Base-by-base conservation (phyloP, 768 basidiomycete genomes). In the Candolleomyces eurysporus region DNA sequence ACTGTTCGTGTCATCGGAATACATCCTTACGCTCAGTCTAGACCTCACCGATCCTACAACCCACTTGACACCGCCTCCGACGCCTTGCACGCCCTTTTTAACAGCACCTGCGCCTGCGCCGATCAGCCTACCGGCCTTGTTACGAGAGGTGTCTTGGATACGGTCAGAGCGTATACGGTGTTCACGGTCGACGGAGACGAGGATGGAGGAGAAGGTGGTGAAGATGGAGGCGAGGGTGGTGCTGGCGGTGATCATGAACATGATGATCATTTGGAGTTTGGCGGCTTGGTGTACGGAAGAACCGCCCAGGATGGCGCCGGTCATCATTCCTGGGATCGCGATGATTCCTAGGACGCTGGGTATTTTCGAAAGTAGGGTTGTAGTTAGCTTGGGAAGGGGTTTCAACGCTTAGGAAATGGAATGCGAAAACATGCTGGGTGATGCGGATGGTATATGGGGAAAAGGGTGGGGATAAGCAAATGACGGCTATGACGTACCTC, bases 301-400 rank as follows among this genome's bases (percentile, higher is more conserved):
- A 0, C 93, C 94, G 13, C 91, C 94, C 13, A 95, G 85, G 62
- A 96, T 89, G 5, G 94, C 91, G 65, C 94, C 94, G 0, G 91
- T 92, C 91, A 95, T 93, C 91, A 92, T 94, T 1, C 92, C 92
- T 0, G 90, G 89, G 59, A 90, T 91, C n/a, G 89, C 76, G 58
- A 91, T 89, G 60, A 90, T 87, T 6, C 90, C 89, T 8, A 89
- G 77, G 50, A 91, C 87, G 67, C 89, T 91, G 58, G 5, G 5
- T 36, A 11, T 26, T 26, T 26, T 26, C 26, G 6, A 50, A 30
- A 50, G 26, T 11, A 7, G 26, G 5, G 13, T 16, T 21, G 49
- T 19, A 26, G 26, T 26, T 26, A 26, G 26, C 6, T 36, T 36
- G 36, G 36, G 36, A 8, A 11, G 11, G 36, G 36, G 36, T 36